Conservation (phyloP, 2,329 filamentous ascomycete species). For the Exophiala oligosperma region DNA sequence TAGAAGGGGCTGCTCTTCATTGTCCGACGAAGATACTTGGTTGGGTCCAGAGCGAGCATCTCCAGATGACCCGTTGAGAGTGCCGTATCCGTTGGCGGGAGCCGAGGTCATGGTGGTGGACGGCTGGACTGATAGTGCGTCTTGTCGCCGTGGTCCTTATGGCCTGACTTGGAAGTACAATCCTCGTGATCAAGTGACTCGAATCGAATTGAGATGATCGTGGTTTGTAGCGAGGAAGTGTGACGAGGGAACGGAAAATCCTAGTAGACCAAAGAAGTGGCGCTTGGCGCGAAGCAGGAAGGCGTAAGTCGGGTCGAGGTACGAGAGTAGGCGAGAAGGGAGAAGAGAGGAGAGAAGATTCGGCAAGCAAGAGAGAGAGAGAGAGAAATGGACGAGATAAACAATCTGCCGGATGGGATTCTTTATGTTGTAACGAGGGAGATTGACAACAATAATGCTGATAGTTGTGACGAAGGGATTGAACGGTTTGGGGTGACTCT, state of each 20-base stretch:
- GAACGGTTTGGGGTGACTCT: neutral
- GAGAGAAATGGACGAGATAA: neutral
- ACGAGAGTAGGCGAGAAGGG: no score
- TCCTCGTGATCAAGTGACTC: no score
- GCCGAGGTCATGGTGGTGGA: constrained; percentile 5
- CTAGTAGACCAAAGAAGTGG: no score
- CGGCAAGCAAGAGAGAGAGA: neutral
- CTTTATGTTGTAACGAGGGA: neutral
- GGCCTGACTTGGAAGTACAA: no score
- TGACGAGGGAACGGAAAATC: no score
- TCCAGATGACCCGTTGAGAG: constrained; percentile 3
- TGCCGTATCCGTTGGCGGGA: constrained; percentile 17
- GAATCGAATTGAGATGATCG: no score
- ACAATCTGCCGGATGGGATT: constrained; percentile 16
- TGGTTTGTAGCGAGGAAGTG: no score
- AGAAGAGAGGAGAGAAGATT: neutral
- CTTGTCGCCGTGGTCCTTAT: no score
- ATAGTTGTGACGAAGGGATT: constrained; percentile 5
- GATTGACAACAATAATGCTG: neutral
- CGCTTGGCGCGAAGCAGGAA: no score
- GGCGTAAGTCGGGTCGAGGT: no score
- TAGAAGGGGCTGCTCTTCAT: constrained; percentile 15
- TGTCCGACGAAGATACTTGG: constrained; percentile 3
- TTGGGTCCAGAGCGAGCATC: neutral
- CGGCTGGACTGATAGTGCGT: no score